Evolutionary conservation across 2,329 filamentous ascomycete genomes (phyloP), one percentile per base, ranked within the genome.

Genomic region (Xylaria sp.): DNA sequence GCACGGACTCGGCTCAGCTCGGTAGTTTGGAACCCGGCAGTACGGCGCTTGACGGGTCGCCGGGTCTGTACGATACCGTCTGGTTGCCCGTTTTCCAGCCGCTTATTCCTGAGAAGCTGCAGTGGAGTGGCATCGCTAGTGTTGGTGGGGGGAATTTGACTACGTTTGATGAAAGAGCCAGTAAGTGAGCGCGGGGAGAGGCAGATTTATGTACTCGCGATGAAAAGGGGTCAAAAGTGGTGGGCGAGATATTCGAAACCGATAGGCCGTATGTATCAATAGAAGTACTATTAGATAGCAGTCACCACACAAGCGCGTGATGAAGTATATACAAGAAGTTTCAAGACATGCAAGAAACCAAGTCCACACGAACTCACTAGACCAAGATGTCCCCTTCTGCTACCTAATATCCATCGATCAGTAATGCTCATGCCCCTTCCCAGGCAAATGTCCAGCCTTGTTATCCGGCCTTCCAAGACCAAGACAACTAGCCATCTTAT

Each of bases 401-500:
- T 15, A 6, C 18, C 7, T 4, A 1, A 7, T 46, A n/a, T 1
- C 15, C 4, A 46, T 15, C 0, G 15, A 15, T 12, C 46, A 54
- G n/a, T 13, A 52, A 8, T 25, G 25, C 20, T 12, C 54, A 56
- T 66, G 28, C 2, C 48, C 48, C 18, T 37, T 39, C 15, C 50
- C 60, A 13, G 54, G 65, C 15, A 57, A n/a, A 1, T 0, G 28
- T 2, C 39, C 34, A 4, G 62, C 8, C 52, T 57, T 65, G 0
- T 48, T 57, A 72, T 76, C 73, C 2, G 77, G 75, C 15, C 81
- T 77, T 1, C 74, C 82, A 51, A 91, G 80, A 56, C 91, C 91
- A 64, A 93, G 81, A 75, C 90, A 93, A 73, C 85, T 85, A 15
- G 91, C 89, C 77, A 94, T 92, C 79, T 90, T 89, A 82, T 90